Base-by-base conservation (phyloP, 2,329 filamentous ascomycete genomes). In the Aspergillus caelatus region DNA sequence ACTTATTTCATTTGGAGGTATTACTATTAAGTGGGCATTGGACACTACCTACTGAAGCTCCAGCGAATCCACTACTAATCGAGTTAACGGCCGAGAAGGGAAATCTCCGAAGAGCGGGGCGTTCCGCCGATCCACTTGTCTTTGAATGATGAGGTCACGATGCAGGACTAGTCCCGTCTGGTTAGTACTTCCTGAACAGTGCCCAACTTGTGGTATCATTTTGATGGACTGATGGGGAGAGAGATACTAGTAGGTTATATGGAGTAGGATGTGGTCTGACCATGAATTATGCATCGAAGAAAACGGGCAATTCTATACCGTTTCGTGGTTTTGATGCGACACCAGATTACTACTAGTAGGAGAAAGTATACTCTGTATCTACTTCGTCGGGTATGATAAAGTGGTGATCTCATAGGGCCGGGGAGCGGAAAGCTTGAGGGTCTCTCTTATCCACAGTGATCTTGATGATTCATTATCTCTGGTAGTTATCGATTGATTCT, bases 141-240 rank as follows among this genome's bases (percentile, higher is more conserved):
- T n/a, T 10, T 16, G 50, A 28, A 14, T 64, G 62, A 67, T 67
- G 66, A 67, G 65, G 66, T 67, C 66, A 67, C 63, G 60, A 34
- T 62, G 54, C 32, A 58, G 43, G 48, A 52, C 30, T 59, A 23
- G 30, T 23, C n/a, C 28, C 10, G 8, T 41, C 39, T n/a, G 39
- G 19, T 41, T 41, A 41, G 7, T 41, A 41, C 39, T 41, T 41
- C 16, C 39, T 41, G 39, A 41, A 41, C 39, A 9, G 23, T 30
- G 48, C 21, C 41, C 23, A 30, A 30, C n/a, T 30, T 28, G 48
- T 52, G 3, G 26, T 26, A 19, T 7, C 36, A 26, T 26, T 26
- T 26, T 7, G 36, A 39, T 39, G 6, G 36, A 39, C 34, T 36
- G 34, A 16, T 16, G 34, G 34, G 32, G 32, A 12, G 32, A 34